phyloP scores from a whole-genome alignment of 768 basidiomycete genomes.

The Gyrodon lividus region DNA sequence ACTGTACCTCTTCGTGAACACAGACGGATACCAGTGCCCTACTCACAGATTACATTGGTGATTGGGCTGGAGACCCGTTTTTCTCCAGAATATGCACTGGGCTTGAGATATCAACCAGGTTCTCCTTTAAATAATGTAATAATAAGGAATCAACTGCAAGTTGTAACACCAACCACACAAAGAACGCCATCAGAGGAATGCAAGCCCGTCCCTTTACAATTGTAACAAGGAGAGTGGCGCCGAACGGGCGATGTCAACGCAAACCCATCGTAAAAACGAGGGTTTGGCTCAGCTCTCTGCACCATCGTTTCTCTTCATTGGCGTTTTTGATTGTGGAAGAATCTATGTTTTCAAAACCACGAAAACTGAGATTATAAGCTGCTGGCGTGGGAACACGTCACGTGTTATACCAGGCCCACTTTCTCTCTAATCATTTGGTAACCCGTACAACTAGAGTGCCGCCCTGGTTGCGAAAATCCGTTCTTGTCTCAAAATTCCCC shows the following conservation, averaged over 20 bases:
- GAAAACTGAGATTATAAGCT: slow-evolving; percentile 4
- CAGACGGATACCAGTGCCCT: slow-evolving; percentile 87
- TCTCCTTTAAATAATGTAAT: neutral
- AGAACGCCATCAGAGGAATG: slow-evolving; percentile 51
- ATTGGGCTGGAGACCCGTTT: slow-evolving; percentile 1
- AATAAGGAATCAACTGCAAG: neutral
- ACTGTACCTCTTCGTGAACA: slow-evolving; percentile 76
- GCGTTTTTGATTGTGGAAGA: slow-evolving; percentile 50
- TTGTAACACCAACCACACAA: slow-evolving; percentile 7
- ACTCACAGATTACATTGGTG: slow-evolving; percentile 87
- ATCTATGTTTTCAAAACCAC: slow-evolving; percentile 22
- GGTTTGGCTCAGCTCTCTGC: slow-evolving; percentile 58
- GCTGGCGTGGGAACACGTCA: slow-evolving; percentile 17
- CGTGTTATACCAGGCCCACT: no score
- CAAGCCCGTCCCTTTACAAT: slow-evolving; percentile 55
- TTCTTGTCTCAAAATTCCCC: no score
- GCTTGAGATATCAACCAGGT: neutral
- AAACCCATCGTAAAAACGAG: slow-evolving; percentile 37
- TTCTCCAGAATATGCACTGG: no score
- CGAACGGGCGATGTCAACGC: slow-evolving; percentile 66
- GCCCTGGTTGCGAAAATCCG: no score
- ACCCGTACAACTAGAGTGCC: no score
- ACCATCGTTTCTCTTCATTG: slow-evolving; percentile 53
- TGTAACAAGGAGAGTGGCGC: slow-evolving; percentile 60
- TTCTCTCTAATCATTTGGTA: no score